Evolutionary conservation across 2,329 filamentous ascomycete genomes (phyloP), one percentile per base, ranked within the genome.

Genomic region (Arthrobotrys sphaeroides): DNA sequence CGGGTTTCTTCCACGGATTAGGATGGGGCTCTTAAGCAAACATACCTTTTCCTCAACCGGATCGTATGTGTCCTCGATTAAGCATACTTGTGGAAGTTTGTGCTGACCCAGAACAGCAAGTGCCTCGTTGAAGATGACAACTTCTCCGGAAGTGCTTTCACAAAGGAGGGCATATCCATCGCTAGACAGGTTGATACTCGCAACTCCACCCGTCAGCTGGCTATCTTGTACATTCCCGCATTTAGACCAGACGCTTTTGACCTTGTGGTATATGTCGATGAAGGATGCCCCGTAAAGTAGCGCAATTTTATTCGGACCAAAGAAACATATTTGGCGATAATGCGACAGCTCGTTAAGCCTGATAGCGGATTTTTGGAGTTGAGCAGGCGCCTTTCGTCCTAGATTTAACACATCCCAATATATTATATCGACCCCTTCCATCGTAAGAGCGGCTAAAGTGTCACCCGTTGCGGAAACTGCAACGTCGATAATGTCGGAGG

Each of bases 381-480:
- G 16, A 12, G 49, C 36, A 1, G 57, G 20, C 0, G 72, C 72
- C 57, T 59, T 75, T 43, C 42, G 47, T 7, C 60, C 51, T 9
- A 59, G 36, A 3, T 18, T 26, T 7, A 31, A 57, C 12, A 78
- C 77, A 60, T 90, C 87, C 85, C 92, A 92, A 10, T 87, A 83
- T 80, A 91, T 96, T 0, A 96, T 77, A 28, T 90, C 87, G 22
- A 97, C 84, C 0, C 87, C 88, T 13, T 83, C 81, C 26, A 87
- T 85, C 78, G 93, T 91, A 18, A 97, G 84, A 6, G 96, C 87
- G 2, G 89, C 92, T 80, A 98, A 86, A 5, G 85, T 85, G 0
- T 85, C 86, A 55, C 90, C 89, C 53, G 86, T 86, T 12, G 85
- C 85, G 57, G 88, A 90, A 78, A 97, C 89, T 0, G 90, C 88